Evolutionary conservation across 2,329 filamentous ascomycete species (phyloP).

Genomic region (Alternaria burnsii): DNA sequence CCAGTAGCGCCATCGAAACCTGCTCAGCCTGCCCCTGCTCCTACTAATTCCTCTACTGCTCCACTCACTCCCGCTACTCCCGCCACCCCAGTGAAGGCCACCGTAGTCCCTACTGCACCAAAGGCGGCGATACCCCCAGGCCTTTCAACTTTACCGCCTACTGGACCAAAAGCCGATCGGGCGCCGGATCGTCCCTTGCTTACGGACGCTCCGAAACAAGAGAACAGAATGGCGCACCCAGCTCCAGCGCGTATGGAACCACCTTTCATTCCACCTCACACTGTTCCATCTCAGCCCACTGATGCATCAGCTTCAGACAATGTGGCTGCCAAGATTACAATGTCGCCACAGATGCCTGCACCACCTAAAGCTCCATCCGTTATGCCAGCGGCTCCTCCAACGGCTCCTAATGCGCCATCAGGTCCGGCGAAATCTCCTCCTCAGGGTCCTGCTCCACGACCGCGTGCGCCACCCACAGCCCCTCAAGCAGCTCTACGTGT

Average conservation of each 20-base stretch:
- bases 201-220: slow-evolving; percentile 31
- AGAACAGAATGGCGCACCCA: slow-evolving; percentile 23
- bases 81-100: slow-evolving; percentile 29
- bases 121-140: slow-evolving; percentile 52
- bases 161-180: slow-evolving; percentile 53
- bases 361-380: slow-evolving; percentile 16
- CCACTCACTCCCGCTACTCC: slow-evolving; percentile 25
- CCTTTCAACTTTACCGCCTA: slow-evolving; percentile 47
- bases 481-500: slow-evolving; percentile 44
- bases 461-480: slow-evolving; percentile 43
- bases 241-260: slow-evolving; percentile 37
- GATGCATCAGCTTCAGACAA: slow-evolving; percentile 20
- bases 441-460: slow-evolving; percentile 39
- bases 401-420: slow-evolving; percentile 15
- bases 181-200: slow-evolving; percentile 36
- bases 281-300: slow-evolving; percentile 17
- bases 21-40: slow-evolving; percentile 32
- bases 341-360: slow-evolving; percentile 14
- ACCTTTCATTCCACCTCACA: slow-evolving; percentile 25
- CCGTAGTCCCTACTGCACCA: slow-evolving; percentile 31
- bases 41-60: slow-evolving; percentile 24
- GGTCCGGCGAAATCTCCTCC: slow-evolving; percentile 40
- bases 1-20: slow-evolving; percentile 41
- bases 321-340: slow-evolving; percentile 24
- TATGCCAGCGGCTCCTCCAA: slow-evolving; percentile 9